Base-by-base conservation (phyloP, 257 asterid species). In the Jacaranda copaia region DNA sequence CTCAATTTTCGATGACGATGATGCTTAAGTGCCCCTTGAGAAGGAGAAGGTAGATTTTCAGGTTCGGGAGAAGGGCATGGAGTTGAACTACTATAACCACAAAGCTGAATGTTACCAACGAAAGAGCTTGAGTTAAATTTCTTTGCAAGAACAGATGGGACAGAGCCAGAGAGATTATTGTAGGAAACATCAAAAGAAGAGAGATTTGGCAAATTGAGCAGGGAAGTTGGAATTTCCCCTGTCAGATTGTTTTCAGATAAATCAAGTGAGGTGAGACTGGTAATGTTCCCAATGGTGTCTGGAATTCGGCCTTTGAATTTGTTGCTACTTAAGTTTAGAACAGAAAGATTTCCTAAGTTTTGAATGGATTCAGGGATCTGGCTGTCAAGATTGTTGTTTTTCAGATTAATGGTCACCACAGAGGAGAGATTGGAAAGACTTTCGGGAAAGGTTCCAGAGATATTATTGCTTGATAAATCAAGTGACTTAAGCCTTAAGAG, bases 91-190 rank as follows among this genome's bases (percentile, higher is more conserved):
- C 88, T 83, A 80, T 87, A 95, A 13, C 99, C 99, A 68, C 99
- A 95, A 0, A 95, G 91, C 83, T 89, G 88, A 52, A 81, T 12
- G 64, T 95, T 95, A 18, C 99, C 99, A 52, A 76, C 79, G 76
- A 93, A 95, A 3, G 98, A 84, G 53, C 85, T 89, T n/a, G 98
- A 87, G 79, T 90, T 91, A 77, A 90, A 95, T 74, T 79, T 89
- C 83, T 57, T 79, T 14, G 97, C 87, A 3, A 95, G 92, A 40
- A 3, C 45, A 46, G 89, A 18, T 1, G 99, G 93, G 38, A 95
- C 99, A 1, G 70, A 10, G 0, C 99, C 98, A 20, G 96, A 90
- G 8, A 95, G 94, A 64, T 88, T 86, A 73, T 96, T 96, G 81
- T 89, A 89, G 36, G 98, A 96, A 16, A 96, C 90, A 56, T 93